Evolutionary conservation across 2,329 filamentous ascomycete species (phyloP).

Genomic region (Cryphonectria carpinicola): DNA sequence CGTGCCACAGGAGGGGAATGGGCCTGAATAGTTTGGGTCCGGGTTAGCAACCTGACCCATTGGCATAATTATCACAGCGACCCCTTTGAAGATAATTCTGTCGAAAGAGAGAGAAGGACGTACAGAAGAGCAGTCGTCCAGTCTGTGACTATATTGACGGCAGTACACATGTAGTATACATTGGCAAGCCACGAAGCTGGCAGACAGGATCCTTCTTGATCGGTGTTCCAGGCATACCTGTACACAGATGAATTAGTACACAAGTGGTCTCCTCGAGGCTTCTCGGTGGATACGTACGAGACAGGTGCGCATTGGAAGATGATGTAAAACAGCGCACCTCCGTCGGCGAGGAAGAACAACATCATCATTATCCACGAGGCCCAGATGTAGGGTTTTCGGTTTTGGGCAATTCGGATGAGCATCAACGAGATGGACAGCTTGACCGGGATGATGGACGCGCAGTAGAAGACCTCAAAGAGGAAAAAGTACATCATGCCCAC

Average conservation of each 20-base stretch:
- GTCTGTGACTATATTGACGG: conserved; percentile 27
- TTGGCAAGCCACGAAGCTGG: conserved; percentile 22
- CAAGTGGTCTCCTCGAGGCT: background rate
- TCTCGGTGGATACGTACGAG: conserved; percentile 1
- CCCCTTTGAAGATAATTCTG: background rate
- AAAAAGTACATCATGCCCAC: conserved; percentile 28
- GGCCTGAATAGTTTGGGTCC: conserved; percentile 3
- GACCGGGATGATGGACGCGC: conserved; percentile 26
- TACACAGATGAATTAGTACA: background rate
- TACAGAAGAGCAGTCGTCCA: conserved; percentile 22
- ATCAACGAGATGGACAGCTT: conserved; percentile 28
- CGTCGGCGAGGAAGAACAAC: conserved; percentile 26
- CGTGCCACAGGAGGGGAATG: conserved; percentile 26
- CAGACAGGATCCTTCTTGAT: conserved; percentile 21
- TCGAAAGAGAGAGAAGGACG: background rate
- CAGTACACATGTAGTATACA: conserved; percentile 23
- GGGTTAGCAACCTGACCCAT: background rate
- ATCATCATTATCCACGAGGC: conserved; percentile 26
- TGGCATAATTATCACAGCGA: background rate
- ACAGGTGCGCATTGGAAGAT: conserved; percentile 27
- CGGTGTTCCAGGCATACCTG: conserved; percentile 26
- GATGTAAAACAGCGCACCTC: conserved; percentile 23
- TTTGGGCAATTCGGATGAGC: conserved; percentile 29
- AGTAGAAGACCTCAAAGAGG: conserved; percentile 29
- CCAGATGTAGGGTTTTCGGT: conserved; percentile 24